A percentile compares a stretch with the other conserved stretches of the same genome.
These are phyloP conservation scores for Tulasnella sp. DNA, from an alignment of 768 basidiomycete species.

Conservation along the genomic window DNA sequence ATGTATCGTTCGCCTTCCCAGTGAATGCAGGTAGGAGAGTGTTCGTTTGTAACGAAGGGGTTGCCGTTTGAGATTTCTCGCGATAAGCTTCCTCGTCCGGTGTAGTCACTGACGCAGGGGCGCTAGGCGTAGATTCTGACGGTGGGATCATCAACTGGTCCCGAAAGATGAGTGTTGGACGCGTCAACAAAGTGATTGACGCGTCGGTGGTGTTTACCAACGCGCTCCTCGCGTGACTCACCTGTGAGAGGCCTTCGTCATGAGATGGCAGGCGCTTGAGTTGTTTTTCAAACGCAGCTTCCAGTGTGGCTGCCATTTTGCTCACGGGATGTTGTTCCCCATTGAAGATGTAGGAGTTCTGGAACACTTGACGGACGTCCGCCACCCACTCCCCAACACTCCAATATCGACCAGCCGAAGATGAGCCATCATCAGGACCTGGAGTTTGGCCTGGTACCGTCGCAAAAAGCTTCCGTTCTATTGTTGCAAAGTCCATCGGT, in stretches of 20 bases:
- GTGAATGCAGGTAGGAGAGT: background rate
- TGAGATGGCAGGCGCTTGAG: slow-evolving; percentile 26
- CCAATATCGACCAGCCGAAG: slow-evolving; percentile 20
- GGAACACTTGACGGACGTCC: slow-evolving; percentile 33
- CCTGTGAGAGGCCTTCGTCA: too few species aligned
- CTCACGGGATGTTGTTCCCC: slow-evolving; percentile 29
- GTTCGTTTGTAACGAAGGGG: background rate
- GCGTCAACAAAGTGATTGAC: background rate
- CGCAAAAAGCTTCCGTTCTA: slow-evolving; percentile 30
- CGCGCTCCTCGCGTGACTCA: too few species aligned
- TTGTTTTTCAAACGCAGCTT: slow-evolving; percentile 27
- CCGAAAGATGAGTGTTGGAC: background rate
- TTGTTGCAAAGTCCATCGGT: slow-evolving; percentile 35
- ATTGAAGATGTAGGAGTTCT: slow-evolving; percentile 35
- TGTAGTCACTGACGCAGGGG: background rate
- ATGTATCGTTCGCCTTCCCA: slow-evolving; percentile 12
- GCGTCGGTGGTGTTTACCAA: background rate
- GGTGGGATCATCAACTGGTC: background rate
- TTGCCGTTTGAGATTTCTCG: slow-evolving; percentile 2
- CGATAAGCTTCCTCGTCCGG: background rate
- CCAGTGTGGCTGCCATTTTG: slow-evolving; percentile 26
- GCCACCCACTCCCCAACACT: slow-evolving; percentile 27
- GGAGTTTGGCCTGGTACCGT: background rate
- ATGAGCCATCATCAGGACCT: background rate
- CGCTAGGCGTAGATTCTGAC: background rate